Conservation (phyloP, 2,329 filamentous ascomycete species). For the Lanzia echinophila region DNA sequence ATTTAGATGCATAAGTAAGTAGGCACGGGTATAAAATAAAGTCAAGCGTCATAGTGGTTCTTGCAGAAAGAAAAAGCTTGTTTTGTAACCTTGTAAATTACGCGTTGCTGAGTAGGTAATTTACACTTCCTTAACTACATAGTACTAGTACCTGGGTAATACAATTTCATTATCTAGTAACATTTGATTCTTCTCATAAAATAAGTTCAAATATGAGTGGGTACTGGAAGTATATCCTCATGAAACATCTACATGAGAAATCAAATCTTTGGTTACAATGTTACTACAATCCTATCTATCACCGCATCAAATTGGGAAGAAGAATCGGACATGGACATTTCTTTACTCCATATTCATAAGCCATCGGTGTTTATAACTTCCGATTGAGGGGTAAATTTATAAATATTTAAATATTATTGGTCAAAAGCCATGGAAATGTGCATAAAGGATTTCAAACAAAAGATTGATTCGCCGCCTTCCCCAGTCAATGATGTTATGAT, state of each 20-base stretch:
- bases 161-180: no score
- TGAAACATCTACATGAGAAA: no score
- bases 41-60: conserved; percentile 7
- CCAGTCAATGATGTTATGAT: not conserved
- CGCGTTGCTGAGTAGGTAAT: not conserved
- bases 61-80: conserved; percentile 9
- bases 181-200: no score
- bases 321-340: no score
- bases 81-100: conserved; percentile 2
- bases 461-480: no score
- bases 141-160: no score
- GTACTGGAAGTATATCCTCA: not conserved
- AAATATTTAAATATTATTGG: conserved; percentile 2
- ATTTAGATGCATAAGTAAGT: not conserved
- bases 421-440: not conserved
- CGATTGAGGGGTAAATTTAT: conserved; percentile 16
- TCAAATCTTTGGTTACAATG: no score
- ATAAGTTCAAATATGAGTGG: no score
- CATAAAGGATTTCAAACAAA: not conserved
- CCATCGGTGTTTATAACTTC: conserved; percentile 6
- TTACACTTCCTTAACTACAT: no score
- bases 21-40: not conserved
- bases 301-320: no score
- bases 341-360: not conserved
- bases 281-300: no score